Evolutionary conservation across 108 stramenopile genomes (phyloP), one percentile per base, ranked within the genome.

Genomic region (Conticribra guillardii): DNA sequence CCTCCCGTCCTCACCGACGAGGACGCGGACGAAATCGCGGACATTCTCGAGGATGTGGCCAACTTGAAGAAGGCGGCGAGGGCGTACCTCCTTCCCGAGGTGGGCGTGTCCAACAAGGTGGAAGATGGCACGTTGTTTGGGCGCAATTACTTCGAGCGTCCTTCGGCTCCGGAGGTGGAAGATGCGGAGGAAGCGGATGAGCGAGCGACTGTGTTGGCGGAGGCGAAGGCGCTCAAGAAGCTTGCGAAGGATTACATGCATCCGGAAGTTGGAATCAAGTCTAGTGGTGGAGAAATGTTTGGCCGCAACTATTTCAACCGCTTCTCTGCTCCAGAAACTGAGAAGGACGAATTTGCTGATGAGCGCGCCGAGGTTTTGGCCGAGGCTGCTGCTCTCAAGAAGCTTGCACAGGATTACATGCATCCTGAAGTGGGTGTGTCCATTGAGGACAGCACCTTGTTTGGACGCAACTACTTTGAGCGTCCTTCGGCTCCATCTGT

Each of bases 121-220:
- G 60, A 53, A 46, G 70, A 69, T 14, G 52, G 69, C 47, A 78
- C 69, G 48, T 71, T 1, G 19, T 72, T 62, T 50, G 70, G 76
- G 4, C 62, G 76, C 33, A 78, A 78, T 56, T 71, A 69, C 49
- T 69, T 76, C 54, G 8, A 45, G 18, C 60, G 74, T 29, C 29
- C 19, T 28, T 26, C 59, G 4, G 50, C 70, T 62, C 16, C 55
- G 0, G 58, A 66, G 32, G 24, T 26, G 31, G 64, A 73, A 17
- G 68, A 76, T 16, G 69, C 48, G 19, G 90, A 84, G 41, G 69
- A 71, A 2, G n/a, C n/a, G n/a, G n/a, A n/a, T n/a, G n/a, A n/a
- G n/a, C n/a, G n/a, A n/a, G n/a, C n/a, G n/a, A n/a, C n/a, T n/a
- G n/a, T n/a, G n/a, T n/a, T n/a, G n/a, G n/a, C n/a, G n/a, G n/a